A percentile compares a stretch with the other conserved stretches of the same genome.
phyloP scores from a whole-genome alignment of 1,139 yeast genomes.

The Geotrichum fermentans region DNA sequence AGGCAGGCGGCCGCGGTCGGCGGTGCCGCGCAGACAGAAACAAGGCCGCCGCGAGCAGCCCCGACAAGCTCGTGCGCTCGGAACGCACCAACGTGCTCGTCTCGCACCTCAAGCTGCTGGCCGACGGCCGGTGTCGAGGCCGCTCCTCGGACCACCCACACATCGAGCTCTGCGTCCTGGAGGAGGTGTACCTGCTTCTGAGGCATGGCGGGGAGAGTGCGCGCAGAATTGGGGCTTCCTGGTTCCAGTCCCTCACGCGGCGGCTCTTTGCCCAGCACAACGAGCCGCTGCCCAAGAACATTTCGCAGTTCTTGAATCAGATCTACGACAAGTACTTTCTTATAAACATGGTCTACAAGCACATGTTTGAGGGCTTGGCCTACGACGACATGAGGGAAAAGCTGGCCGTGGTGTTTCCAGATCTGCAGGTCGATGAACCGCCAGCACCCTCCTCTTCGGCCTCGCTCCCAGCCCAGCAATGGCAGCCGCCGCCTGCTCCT shows the following conservation, averaged over 20 bases:
- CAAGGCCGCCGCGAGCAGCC: too few species aligned
- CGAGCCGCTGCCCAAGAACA: background rate
- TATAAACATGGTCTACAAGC: background rate
- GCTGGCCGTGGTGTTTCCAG: constrained; percentile 1
- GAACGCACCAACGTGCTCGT: background rate
- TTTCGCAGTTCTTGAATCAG: background rate
- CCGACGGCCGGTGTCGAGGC: constrained; percentile 4
- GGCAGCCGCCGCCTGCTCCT: background rate
- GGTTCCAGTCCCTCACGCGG: background rate
- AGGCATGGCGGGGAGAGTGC: background rate
- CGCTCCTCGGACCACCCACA: constrained; percentile 1
- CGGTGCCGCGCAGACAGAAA: background rate
- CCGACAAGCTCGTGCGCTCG: background rate
- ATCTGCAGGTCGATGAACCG: background rate
- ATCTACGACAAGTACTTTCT: background rate
- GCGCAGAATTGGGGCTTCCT: background rate
- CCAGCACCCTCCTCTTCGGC: too few species aligned
- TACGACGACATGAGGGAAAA: constrained; percentile 1
- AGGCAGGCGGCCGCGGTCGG: constrained; percentile 12
- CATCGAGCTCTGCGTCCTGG: background rate
- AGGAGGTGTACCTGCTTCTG: background rate
- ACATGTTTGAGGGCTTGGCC: background rate
- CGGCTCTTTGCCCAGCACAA: background rate
- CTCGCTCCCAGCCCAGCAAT: background rate
- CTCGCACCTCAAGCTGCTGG: background rate